A percentile compares a stretch with the other conserved stretches of the same genome.
Evolutionary conservation across 2,329 filamentous ascomycete species (phyloP).

Genomic region (Penicillium sp.): DNA sequence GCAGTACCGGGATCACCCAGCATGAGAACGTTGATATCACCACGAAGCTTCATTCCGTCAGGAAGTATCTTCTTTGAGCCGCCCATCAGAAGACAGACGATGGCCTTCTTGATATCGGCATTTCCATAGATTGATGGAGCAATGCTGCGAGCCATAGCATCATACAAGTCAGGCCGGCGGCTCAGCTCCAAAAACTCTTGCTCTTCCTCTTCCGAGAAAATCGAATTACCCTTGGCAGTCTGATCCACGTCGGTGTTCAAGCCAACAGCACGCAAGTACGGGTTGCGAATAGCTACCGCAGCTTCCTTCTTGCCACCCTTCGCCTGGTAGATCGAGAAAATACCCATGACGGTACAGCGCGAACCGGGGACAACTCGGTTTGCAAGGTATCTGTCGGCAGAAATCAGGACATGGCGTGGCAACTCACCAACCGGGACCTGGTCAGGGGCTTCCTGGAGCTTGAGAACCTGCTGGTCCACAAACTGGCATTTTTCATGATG

Average conservation of each 20-base stretch:
- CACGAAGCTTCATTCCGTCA: conserved; percentile 95
- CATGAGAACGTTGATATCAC: conserved; percentile 95
- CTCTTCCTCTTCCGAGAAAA: conserved; percentile 93
- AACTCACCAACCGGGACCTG: conserved; percentile 96
- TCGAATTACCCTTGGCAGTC: conserved; percentile 76
- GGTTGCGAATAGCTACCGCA: conserved; percentile 92
- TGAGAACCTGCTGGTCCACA: conserved; percentile 97
- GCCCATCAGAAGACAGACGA: conserved; percentile 87
- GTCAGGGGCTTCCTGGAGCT: conserved; percentile 95
- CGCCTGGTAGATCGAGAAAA: conserved; percentile 96
- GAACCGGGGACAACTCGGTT: conserved; percentile 95
- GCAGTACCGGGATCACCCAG: conserved; percentile 97
- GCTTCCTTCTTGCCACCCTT: conserved; percentile 81
- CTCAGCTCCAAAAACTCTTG: conserved; percentile 94
- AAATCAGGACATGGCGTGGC: conserved; percentile 90
- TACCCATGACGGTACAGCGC: conserved; percentile 90
- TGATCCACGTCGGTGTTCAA: conserved; percentile 90
- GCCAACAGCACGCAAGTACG: conserved; percentile 88
- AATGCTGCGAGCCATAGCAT: conserved; percentile 84
- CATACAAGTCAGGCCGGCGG: conserved; percentile 86
- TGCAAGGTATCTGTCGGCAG: conserved; percentile 92
- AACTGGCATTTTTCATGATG: conserved; percentile 92
- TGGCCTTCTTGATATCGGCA: conserved; percentile 93
- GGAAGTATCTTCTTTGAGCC: conserved; percentile 97
- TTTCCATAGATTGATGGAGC: conserved; percentile 98